These are phyloP conservation scores for Lomentospora prolificans DNA, from an alignment of 2,329 filamentous ascomycete species.

Conservation along the genomic window DNA sequence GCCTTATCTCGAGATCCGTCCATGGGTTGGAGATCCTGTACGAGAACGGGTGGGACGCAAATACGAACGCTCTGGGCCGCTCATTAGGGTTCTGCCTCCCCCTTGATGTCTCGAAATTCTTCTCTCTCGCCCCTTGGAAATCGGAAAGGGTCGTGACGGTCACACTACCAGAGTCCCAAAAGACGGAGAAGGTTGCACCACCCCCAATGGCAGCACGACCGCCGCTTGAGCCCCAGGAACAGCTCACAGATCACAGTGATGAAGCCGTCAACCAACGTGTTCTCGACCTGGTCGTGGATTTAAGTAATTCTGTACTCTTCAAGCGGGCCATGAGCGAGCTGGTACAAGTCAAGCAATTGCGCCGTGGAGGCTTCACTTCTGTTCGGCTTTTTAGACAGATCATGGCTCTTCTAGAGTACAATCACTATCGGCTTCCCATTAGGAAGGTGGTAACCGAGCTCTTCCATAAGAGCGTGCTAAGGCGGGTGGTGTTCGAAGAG, in stretches of 20 bases:
- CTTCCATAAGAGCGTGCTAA: slow-evolving; percentile 83
- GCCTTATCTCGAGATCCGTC: slow-evolving; percentile 80
- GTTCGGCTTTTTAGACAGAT: slow-evolving; percentile 74
- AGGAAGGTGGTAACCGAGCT: slow-evolving; percentile 87
- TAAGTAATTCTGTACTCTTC: slow-evolving; percentile 88
- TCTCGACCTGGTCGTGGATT: slow-evolving; percentile 72
- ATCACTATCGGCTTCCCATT: slow-evolving; percentile 79
- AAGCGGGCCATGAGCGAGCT: slow-evolving; percentile 80
- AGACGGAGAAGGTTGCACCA: slow-evolving; percentile 37
- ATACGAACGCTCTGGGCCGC: slow-evolving; percentile 70
- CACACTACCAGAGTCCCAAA: slow-evolving; percentile 40
- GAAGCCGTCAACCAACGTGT: slow-evolving; percentile 66
- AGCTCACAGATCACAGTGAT: slow-evolving; percentile 36
- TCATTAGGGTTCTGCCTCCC: slow-evolving; percentile 86
- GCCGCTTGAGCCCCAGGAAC: slow-evolving; percentile 31
- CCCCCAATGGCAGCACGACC: slow-evolving; percentile 30
- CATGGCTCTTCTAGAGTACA: slow-evolving; percentile 74
- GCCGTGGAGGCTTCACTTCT: slow-evolving; percentile 65
- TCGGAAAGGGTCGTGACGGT: slow-evolving; percentile 29
- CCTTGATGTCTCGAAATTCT: slow-evolving; percentile 64
- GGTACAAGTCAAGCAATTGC: slow-evolving; percentile 65
- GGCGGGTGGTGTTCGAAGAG: slow-evolving; percentile 68
- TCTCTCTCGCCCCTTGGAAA: slow-evolving; percentile 57
- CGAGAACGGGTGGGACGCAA: slow-evolving; percentile 87
- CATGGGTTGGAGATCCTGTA: slow-evolving; percentile 88